These are phyloP conservation scores for Blastocladiella britannica DNA, from an alignment of 192 early-diverging fungal species.

Conservation along the genomic window DNA sequence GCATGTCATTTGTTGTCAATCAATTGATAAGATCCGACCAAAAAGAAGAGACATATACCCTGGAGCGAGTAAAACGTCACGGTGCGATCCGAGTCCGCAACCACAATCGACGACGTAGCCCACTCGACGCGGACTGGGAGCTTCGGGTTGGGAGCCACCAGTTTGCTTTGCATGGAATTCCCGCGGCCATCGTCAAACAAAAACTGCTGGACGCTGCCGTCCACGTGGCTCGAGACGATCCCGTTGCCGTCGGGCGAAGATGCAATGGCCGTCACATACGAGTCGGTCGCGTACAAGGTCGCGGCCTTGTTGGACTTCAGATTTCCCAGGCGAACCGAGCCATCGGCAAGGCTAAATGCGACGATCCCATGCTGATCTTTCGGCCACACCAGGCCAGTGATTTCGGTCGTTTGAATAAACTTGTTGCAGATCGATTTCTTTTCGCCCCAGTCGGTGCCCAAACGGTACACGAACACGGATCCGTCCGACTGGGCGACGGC, in stretches of 20 bases:
- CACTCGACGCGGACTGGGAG: not conserved
- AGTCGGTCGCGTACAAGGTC: slow-evolving; percentile 39
- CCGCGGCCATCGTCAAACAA: slow-evolving; percentile 38
- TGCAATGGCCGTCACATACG: slow-evolving; percentile 26
- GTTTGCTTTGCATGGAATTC: not conserved
- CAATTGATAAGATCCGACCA: not conserved
- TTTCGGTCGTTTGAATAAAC: slow-evolving; percentile 35
- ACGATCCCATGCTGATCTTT: slow-evolving; percentile 31
- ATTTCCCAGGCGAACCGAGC: slow-evolving; percentile 35
- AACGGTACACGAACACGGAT: slow-evolving; percentile 42
- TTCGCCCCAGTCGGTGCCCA: slow-evolving; percentile 45
- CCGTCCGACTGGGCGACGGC: slow-evolving; percentile 39
- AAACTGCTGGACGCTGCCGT: slow-evolving; percentile 37
- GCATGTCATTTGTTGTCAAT: not conserved
- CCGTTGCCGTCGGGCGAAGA: slow-evolving; percentile 34
- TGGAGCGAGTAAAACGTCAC: slow-evolving; percentile 30
- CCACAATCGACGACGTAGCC: slow-evolving; percentile 8
- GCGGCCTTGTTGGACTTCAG: slow-evolving; percentile 46
- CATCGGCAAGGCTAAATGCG: slow-evolving; percentile 38
- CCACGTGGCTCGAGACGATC: slow-evolving; percentile 34
- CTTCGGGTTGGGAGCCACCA: not conserved
- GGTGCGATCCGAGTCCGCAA: slow-evolving; percentile 27
- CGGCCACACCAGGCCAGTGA: slow-evolving; percentile 42
- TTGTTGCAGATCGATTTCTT: slow-evolving; percentile 49
- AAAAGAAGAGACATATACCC: slow-evolving; percentile 4